Conservation (phyloP, 768 basidiomycete genomes). For the Pleurotus cornucopiae region DNA sequence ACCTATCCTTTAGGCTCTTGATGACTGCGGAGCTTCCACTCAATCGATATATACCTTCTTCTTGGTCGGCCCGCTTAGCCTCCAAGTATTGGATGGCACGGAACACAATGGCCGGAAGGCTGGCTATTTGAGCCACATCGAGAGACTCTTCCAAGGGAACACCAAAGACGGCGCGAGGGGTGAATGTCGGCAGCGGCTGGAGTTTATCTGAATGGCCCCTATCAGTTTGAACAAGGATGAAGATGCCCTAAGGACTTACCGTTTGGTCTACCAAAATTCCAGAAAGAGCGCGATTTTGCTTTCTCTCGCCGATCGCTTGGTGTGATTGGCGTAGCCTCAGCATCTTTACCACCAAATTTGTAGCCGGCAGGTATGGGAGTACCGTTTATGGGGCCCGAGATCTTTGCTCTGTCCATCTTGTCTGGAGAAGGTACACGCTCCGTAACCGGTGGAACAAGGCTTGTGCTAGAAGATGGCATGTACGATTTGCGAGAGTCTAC, state of each 20-base stretch:
- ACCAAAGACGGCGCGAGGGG: constrained; percentile 80
- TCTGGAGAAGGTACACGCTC: constrained; percentile 53
- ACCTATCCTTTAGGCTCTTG: constrained; percentile 88
- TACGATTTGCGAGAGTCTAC: background rate
- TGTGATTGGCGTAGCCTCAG: constrained; percentile 30
- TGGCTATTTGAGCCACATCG: constrained; percentile 83
- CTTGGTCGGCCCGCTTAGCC: constrained; percentile 88
- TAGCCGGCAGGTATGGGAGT: constrained; percentile 83
- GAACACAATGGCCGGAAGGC: constrained; percentile 92
- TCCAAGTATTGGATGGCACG: constrained; percentile 94
- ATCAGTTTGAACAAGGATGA: constrained; percentile 12
- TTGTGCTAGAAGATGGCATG: constrained; percentile 1
- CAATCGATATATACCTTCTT: constrained; percentile 96
- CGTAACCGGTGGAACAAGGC: constrained; percentile 24
- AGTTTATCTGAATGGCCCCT: constrained; percentile 16
- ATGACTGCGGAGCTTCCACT: constrained; percentile 95
- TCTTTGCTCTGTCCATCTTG: constrained; percentile 69
- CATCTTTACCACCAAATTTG: constrained; percentile 84
- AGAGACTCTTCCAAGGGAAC: constrained; percentile 85
- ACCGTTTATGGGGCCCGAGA: constrained; percentile 84
- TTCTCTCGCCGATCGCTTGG: constrained; percentile 79
- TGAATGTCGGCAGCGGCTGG: constrained; percentile 29
- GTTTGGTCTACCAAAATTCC: constrained; percentile 78
- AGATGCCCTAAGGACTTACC: constrained; percentile 26
- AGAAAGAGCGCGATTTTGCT: constrained; percentile 89